phyloP scores from a whole-genome alignment of 2,329 filamentous ascomycete species.

The Fusarium sp. region DNA sequence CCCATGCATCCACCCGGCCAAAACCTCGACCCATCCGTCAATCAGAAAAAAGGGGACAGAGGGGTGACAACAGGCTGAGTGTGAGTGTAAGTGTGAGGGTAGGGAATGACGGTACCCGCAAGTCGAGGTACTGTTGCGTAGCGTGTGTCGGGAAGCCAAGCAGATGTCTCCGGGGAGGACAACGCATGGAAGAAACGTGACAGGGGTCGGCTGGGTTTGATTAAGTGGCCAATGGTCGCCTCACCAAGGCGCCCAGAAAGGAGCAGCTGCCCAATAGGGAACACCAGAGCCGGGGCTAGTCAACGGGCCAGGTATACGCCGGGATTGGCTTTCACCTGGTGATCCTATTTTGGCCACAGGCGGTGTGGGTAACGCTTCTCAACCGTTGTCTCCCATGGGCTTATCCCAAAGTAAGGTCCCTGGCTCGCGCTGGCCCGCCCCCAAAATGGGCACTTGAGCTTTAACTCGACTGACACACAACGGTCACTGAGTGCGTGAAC shows the following conservation, averaged over 20 bases:
- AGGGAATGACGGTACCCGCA: slow-evolving; percentile 25
- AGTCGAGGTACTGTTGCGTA: slow-evolving; percentile 31
- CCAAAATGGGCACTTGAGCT: slow-evolving; percentile 41
- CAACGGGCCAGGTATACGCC: slow-evolving; percentile 54
- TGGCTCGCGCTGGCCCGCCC: slow-evolving; percentile 33
- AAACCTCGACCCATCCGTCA: slow-evolving; percentile 23
- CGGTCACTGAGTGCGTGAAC: slow-evolving; percentile 30
- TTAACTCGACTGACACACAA: slow-evolving; percentile 42
- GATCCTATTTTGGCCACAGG: slow-evolving; percentile 49
- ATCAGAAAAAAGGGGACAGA: slow-evolving; percentile 29
- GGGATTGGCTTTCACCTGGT: slow-evolving; percentile 49
- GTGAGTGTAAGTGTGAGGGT: slow-evolving; percentile 17
- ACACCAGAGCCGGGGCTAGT: slow-evolving; percentile 60
- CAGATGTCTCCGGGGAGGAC: slow-evolving; percentile 51
- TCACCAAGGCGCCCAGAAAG: slow-evolving; percentile 54
- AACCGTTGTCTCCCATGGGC: slow-evolving; percentile 33
- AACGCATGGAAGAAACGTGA: slow-evolving; percentile 65
- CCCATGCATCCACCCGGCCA: slow-evolving; percentile 19
- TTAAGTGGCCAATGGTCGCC: slow-evolving; percentile 63
- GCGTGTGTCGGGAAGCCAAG: slow-evolving; percentile 30
- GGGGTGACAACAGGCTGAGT: slow-evolving; percentile 22
- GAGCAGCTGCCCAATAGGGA: slow-evolving; percentile 62
- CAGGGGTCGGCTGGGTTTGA: slow-evolving; percentile 61
- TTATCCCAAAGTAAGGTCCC: slow-evolving; percentile 30
- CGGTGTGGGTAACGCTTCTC: slow-evolving; percentile 47